A percentile compares a stretch with the other conserved stretches of the same genome.
Evolutionary conservation across 2,329 filamentous ascomycete genomes (phyloP).

Genomic region (Botrytis fragariae): DNA sequence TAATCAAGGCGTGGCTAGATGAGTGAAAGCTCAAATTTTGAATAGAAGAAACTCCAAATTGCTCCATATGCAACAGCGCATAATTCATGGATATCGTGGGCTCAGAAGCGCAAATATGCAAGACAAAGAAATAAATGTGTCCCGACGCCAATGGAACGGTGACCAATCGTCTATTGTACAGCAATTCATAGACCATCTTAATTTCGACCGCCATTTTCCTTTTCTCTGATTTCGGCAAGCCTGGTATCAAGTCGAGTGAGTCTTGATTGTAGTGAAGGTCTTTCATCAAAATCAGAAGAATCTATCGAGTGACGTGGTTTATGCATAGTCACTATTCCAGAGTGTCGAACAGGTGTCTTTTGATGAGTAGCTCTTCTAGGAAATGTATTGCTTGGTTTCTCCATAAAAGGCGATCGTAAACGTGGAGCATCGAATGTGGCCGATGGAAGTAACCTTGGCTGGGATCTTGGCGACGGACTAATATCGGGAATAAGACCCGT

Average conservation of each 20-base stretch:
- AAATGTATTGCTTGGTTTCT: constrained; percentile 56
- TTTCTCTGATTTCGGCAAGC: constrained; percentile 34
- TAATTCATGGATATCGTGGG: constrained; percentile 14
- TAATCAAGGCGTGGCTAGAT: background rate
- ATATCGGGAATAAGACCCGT: constrained; percentile 4
- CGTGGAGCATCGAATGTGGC: constrained; percentile 40
- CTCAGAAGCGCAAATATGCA: background rate
- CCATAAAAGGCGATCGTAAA: constrained; percentile 59
- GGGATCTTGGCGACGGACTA: constrained; percentile 23
- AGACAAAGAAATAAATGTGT: constrained; percentile 3
- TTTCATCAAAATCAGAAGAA: constrained; percentile 36
- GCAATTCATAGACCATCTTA: background rate
- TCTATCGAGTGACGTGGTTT: constrained; percentile 42
- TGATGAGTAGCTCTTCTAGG: constrained; percentile 54
- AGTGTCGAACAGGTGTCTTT: constrained; percentile 39
- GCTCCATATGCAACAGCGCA: background rate
- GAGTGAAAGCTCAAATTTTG: background rate
- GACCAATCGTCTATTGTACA: constrained; percentile 6
- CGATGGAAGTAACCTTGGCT: constrained; percentile 38
- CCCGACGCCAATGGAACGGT: background rate
- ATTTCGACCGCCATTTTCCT: constrained; percentile 26
- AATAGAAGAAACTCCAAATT: constrained; percentile 6
- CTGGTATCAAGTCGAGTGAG: constrained; percentile 33
- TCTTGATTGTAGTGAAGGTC: constrained; percentile 31
- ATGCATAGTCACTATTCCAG: constrained; percentile 57